phyloP scores from a whole-genome alignment of 495 filamentous ascomycete species.

The Aspergillus mulundensis region DNA sequence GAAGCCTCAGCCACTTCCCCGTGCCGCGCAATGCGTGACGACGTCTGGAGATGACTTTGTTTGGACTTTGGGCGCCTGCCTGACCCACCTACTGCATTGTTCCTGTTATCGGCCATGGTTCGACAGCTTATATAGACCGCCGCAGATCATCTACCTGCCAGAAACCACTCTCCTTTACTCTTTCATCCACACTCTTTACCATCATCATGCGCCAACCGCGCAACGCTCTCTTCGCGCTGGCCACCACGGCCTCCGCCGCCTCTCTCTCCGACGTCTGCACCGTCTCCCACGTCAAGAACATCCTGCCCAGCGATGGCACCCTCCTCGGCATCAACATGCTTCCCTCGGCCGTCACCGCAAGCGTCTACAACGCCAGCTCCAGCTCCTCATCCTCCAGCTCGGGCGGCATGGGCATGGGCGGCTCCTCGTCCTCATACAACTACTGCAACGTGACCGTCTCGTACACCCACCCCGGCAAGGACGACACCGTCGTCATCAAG shows the following conservation, averaged over 20 bases:
- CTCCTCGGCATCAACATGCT: conserved; percentile 29
- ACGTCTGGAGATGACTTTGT: not conserved
- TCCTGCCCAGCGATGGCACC: conserved; percentile 33
- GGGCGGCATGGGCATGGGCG: not conserved
- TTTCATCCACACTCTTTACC: not conserved
- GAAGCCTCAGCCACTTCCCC: too few relatives aligned
- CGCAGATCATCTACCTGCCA: not conserved
- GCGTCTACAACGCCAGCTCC: conserved; percentile 23
- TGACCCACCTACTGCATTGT: not conserved
- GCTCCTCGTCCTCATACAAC: conserved; percentile 21
- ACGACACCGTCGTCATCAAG: conserved; percentile 33
- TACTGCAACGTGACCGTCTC: conserved; percentile 47
- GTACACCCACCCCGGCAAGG: conserved; percentile 37
- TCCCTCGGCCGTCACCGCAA: conserved; percentile 29
- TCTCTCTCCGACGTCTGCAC: conserved; percentile 23
- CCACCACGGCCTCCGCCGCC: not conserved
- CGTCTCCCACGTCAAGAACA: conserved; percentile 27
- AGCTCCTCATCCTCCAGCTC: not conserved
- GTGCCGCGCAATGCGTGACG: too few relatives aligned
- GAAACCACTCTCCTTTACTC: not conserved
- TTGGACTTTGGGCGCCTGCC: too few relatives aligned
- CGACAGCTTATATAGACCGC: not conserved
- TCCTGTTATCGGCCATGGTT: not conserved
- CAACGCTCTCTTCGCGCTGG: conserved; percentile 1
- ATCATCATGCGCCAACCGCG: not conserved